A percentile compares a stretch with the other conserved stretches of the same genome.
These are phyloP conservation scores for Citrus cavaleriei DNA, from an alignment of 345 rosid genomes.

Conservation along the genomic window DNA sequence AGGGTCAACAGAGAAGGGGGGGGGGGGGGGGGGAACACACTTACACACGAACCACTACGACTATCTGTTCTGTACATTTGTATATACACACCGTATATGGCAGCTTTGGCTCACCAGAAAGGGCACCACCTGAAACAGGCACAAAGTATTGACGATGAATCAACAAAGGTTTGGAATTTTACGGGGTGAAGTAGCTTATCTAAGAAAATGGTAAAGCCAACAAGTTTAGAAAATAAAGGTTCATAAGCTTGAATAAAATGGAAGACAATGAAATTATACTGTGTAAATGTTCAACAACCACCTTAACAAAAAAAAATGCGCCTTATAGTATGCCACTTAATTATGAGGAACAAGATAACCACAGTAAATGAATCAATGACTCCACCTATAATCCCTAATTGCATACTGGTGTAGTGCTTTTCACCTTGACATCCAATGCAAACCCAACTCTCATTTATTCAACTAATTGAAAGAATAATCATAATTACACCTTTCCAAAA, in stretches of 20 bases:
- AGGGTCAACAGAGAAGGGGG: background rate
- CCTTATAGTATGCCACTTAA: background rate
- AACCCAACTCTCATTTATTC: background rate
- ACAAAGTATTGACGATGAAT: background rate
- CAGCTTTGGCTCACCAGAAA: slow-evolving; percentile 57
- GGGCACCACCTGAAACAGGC: slow-evolving; percentile 82
- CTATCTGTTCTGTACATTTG: slow-evolving; percentile 13
- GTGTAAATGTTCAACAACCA: background rate
- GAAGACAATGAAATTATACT: background rate
- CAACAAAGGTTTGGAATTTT: too few relatives aligned
- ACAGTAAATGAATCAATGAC: background rate
- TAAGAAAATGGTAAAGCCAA: background rate
- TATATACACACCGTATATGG: background rate
- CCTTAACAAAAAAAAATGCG: background rate
- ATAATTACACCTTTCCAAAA: background rate
- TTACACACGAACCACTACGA: background rate
- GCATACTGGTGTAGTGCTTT: background rate
- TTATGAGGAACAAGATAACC: background rate
- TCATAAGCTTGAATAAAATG: background rate
- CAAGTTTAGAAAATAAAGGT: background rate
- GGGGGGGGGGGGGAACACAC: too few relatives aligned
- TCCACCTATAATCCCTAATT: background rate
- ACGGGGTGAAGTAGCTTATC: background rate
- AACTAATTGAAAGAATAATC: background rate
- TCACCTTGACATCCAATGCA: background rate